A percentile compares a stretch with the other conserved stretches of the same genome.
These are phyloP conservation scores for Naegleria fowleri DNA, from an alignment of 208 protist species.

Conservation along the genomic window DNA sequence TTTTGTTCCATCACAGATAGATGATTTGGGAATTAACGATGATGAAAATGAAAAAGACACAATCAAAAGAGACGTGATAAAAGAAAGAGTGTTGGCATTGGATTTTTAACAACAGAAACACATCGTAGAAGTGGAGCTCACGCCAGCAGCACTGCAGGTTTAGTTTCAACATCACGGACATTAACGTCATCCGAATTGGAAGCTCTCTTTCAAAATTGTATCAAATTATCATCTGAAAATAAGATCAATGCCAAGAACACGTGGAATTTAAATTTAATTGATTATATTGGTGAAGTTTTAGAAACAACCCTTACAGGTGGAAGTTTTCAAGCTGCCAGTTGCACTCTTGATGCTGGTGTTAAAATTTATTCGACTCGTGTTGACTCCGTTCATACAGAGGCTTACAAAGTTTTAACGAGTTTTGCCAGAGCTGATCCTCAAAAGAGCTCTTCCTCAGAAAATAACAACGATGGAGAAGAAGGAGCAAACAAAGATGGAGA, in stretches of 20 bases:
- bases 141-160: background rate
- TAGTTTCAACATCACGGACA: background rate
- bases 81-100: background rate
- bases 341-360: slow-evolving; percentile 61
- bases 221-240: slow-evolving; percentile 56
- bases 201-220: slow-evolving; percentile 49
- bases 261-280: slow-evolving; percentile 66
- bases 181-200: slow-evolving; percentile 34
- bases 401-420: slow-evolving; percentile 57
- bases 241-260: slow-evolving; percentile 73
- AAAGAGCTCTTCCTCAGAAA: slow-evolving; percentile 32
- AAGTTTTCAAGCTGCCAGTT: slow-evolving; percentile 56
- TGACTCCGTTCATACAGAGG: slow-evolving; percentile 61
- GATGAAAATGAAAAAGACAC: background rate
- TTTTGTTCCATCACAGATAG: background rate
- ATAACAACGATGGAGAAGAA: slow-evolving; percentile 25
- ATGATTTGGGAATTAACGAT: background rate
- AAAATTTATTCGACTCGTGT: slow-evolving; percentile 72
- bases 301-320: slow-evolving; percentile 23
- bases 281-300: slow-evolving; percentile 60
- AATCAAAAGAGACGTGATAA: background rate
- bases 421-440: slow-evolving; percentile 22
- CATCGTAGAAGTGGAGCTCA: background rate
- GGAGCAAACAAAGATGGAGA: slow-evolving; percentile 26
- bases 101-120: background rate